Percentiles rank a stretch among this genome's conserved stretches.
phyloP scores from a whole-genome alignment of 352 stramenopile species.

The Globisporangium spiculum region DNA sequence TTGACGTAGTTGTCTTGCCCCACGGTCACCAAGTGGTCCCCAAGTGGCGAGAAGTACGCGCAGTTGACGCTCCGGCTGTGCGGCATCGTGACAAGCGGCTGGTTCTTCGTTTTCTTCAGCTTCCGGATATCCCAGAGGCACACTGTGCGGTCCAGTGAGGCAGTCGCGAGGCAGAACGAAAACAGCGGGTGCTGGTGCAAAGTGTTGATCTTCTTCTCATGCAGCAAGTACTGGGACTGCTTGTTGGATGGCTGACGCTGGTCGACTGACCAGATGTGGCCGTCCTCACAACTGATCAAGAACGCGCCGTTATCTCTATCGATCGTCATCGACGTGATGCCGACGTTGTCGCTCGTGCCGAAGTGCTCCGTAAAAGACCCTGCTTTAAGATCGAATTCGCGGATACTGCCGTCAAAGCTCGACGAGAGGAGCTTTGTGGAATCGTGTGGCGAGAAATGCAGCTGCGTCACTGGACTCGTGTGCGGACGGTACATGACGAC shows the following conservation, averaged over 20 bases:
- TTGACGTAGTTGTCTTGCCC: slow-evolving; percentile 81
- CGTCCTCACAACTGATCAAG: slow-evolving; percentile 66
- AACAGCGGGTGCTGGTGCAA: slow-evolving; percentile 66
- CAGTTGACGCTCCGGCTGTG: slow-evolving; percentile 84
- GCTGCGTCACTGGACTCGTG: slow-evolving; percentile 52
- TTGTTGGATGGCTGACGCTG: slow-evolving; percentile 29
- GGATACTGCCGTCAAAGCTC: slow-evolving; percentile 70
- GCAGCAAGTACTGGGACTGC: slow-evolving; percentile 40
- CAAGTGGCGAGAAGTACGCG: slow-evolving; percentile 79
- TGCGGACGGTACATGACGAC: slow-evolving; percentile 73
- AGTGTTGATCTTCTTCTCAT: slow-evolving; percentile 88
- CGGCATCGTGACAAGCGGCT: slow-evolving; percentile 51
- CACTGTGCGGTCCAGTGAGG: slow-evolving; percentile 78
- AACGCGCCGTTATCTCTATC: slow-evolving; percentile 18
- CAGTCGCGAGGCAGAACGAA: slow-evolving; percentile 66
- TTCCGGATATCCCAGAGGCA: slow-evolving; percentile 79
- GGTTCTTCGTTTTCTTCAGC: slow-evolving; percentile 38
- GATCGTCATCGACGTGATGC: slow-evolving; percentile 58
- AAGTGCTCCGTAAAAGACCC: slow-evolving; percentile 57
- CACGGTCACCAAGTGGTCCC: slow-evolving; percentile 73
- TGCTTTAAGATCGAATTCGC: slow-evolving; percentile 64
- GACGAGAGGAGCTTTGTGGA: slow-evolving; percentile 56
- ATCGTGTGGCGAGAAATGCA: slow-evolving; percentile 53
- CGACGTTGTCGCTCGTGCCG: slow-evolving; percentile 33
- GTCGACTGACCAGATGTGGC: slow-evolving; percentile 54